Percentiles rank a stretch among this genome's conserved stretches.
These are phyloP conservation scores for Globisporangium megalacanthum DNA, from an alignment of 352 stramenopile genomes.

Conservation along the genomic window DNA sequence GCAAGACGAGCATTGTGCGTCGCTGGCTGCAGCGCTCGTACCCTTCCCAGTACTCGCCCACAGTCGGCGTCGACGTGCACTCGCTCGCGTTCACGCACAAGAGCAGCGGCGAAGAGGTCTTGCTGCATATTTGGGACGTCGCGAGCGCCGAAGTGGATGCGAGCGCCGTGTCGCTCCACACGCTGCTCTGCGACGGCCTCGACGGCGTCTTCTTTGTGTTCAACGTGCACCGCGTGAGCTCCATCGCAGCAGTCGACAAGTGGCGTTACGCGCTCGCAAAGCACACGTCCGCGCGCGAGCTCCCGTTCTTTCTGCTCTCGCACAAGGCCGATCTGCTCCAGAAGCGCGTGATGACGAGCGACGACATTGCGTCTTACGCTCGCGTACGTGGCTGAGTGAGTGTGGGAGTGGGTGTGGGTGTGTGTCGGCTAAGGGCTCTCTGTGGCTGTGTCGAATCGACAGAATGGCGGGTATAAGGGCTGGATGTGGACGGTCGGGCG, in stretches of 20 bases:
- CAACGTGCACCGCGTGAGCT: constrained; percentile 85
- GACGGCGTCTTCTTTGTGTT: constrained; percentile 87
- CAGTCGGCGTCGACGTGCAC: constrained; percentile 74
- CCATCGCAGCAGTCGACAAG: constrained; percentile 79
- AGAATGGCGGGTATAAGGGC: constrained; percentile 64
- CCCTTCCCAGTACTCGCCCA: constrained; percentile 59
- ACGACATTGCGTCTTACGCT: constrained; percentile 78
- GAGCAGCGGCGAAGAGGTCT: constrained; percentile 24
- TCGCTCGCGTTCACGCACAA: constrained; percentile 39
- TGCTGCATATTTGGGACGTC: constrained; percentile 76
- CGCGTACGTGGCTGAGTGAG: constrained; percentile 22
- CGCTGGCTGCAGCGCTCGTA: constrained; percentile 76
- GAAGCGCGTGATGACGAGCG: constrained; percentile 82
- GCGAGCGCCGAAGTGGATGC: constrained; percentile 68
- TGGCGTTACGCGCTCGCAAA: constrained; percentile 71
- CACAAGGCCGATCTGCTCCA: constrained; percentile 83
- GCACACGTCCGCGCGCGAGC: constrained; percentile 69
- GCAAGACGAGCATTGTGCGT: constrained; percentile 78
- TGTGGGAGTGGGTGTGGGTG: neutral
- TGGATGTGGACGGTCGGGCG: constrained; percentile 86
- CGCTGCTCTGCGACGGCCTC: constrained; percentile 69
- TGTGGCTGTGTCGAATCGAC: neutral
- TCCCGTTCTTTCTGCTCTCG: constrained; percentile 71
- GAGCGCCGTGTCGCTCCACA: constrained; percentile 51
- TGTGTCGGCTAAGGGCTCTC: neutral